These are phyloP conservation scores for Apiospora malaysiana DNA, from an alignment of 2,329 filamentous ascomycete species.

Conservation along the genomic window DNA sequence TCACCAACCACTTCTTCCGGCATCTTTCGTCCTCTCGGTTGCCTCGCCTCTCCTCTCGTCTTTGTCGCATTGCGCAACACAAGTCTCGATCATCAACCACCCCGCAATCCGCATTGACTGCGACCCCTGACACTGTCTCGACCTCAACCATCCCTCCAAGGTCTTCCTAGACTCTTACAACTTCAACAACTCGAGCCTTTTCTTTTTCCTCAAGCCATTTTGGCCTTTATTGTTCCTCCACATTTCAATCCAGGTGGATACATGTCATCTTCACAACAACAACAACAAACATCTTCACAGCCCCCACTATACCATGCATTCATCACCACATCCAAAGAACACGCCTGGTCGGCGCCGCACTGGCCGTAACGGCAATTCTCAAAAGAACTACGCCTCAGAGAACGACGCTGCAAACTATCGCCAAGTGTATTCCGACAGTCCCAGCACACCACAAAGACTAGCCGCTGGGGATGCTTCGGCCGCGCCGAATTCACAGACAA, in stretches of 20 bases:
- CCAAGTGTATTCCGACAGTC: slow-evolving; percentile 37
- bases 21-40: not conserved
- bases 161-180: slow-evolving; percentile 10
- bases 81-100: slow-evolving; percentile 18
- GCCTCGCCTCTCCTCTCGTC: slow-evolving; percentile 13
- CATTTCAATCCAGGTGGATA: not conserved
- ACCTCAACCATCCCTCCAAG: slow-evolving; percentile 13
- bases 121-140: slow-evolving; percentile 10
- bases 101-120: slow-evolving; percentile 20
- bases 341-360: slow-evolving; percentile 49
- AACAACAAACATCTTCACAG: slow-evolving; percentile 34
- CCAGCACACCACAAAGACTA: slow-evolving; percentile 54
- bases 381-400: slow-evolving; percentile 65
- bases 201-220: not conserved
- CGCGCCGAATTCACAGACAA: slow-evolving; percentile 36
- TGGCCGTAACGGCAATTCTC: slow-evolving; percentile 46
- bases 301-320: slow-evolving; percentile 41
- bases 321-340: slow-evolving; percentile 39
- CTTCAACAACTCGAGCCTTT: not conserved
- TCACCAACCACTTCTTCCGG: slow-evolving; percentile 11
- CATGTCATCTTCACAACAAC: slow-evolving; percentile 24
- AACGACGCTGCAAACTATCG: slow-evolving; percentile 53
- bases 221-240: slow-evolving; percentile 3
- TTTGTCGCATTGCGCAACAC: slow-evolving; percentile 18
- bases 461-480: slow-evolving; percentile 45